A percentile compares a stretch with the other conserved stretches of the same genome.
Evolutionary conservation across 2,329 filamentous ascomycete species (phyloP).

Genomic region (Diaporthe batatas): DNA sequence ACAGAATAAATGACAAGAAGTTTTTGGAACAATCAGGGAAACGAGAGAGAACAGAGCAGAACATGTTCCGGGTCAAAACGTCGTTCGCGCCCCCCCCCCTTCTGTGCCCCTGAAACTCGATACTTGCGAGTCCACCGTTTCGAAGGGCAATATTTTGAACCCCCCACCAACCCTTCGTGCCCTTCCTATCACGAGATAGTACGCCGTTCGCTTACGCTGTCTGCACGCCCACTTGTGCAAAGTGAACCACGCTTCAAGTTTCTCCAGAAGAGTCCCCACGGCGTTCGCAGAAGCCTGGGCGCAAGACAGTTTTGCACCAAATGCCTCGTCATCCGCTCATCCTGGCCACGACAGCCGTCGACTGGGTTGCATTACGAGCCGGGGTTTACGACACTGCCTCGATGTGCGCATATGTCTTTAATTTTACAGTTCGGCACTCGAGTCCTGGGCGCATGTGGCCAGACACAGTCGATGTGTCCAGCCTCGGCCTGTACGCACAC

Average conservation of each 20-base stretch:
- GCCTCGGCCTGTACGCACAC: background rate
- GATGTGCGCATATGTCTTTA: conserved; percentile 18
- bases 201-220: background rate
- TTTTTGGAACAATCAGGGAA: background rate
- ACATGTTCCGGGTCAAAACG: conserved; percentile 21
- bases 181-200: background rate
- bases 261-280: background rate
- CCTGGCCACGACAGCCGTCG: background rate
- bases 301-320: background rate
- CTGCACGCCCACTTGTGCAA: background rate
- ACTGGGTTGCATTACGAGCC: background rate
- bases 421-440: conserved; percentile 5
- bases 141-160: background rate
- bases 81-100: conserved; percentile 10
- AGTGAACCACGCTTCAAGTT: conserved; percentile 5
- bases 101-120: conserved; percentile 28
- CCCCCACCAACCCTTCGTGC: background rate
- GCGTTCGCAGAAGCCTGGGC: background rate
- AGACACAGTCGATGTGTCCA: background rate
- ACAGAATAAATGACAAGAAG: background rate
- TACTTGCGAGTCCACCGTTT: conserved; percentile 31
- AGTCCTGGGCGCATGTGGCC: background rate
- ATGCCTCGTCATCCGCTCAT: background rate
- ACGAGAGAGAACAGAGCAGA: conserved; percentile 17
- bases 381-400: conserved; percentile 14